Conservation (phyloP, 2,329 filamentous ascomycete genomes). For the Fusarium coicis region DNA sequence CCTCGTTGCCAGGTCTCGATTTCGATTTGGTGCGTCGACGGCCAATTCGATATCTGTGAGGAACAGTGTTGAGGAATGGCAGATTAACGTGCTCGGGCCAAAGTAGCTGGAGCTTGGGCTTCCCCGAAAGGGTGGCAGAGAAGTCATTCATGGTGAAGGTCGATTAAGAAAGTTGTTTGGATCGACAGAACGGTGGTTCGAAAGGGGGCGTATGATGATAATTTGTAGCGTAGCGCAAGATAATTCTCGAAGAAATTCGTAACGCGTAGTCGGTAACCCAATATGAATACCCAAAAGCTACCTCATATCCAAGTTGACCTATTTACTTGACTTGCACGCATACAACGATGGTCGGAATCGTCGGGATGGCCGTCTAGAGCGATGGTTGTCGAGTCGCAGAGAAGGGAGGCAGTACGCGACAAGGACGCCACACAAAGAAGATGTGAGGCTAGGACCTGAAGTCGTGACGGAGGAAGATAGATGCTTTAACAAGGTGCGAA, state of each 20-base stretch:
- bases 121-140: constrained; percentile 51
- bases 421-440: constrained; percentile 38
- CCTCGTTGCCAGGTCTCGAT: constrained; percentile 58
- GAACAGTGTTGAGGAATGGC: constrained; percentile 56
- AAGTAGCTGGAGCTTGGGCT: constrained; percentile 54
- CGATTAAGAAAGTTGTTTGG: constrained; percentile 12
- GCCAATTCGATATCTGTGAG: constrained; percentile 53
- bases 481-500: constrained; percentile 34
- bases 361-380: constrained; percentile 38
- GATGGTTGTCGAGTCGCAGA: constrained; percentile 37
- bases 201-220: constrained; percentile 10
- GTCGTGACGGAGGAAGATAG: constrained; percentile 20
- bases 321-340: constrained; percentile 36
- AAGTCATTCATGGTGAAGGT: constrained; percentile 53
- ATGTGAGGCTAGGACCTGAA: constrained; percentile 30
- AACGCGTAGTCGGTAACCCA: constrained; percentile 39
- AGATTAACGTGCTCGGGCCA: constrained; percentile 56
- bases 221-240: constrained; percentile 13
- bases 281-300: constrained; percentile 51
- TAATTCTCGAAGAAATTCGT: constrained; percentile 27
- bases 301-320: constrained; percentile 49
- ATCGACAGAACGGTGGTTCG: constrained; percentile 7
- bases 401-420: constrained; percentile 42
- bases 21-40: constrained; percentile 54
- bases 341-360: constrained; percentile 31